Evolutionary conservation across 2,329 filamentous ascomycete genomes (phyloP).

Genomic region (Epichloe uncinata): DNA sequence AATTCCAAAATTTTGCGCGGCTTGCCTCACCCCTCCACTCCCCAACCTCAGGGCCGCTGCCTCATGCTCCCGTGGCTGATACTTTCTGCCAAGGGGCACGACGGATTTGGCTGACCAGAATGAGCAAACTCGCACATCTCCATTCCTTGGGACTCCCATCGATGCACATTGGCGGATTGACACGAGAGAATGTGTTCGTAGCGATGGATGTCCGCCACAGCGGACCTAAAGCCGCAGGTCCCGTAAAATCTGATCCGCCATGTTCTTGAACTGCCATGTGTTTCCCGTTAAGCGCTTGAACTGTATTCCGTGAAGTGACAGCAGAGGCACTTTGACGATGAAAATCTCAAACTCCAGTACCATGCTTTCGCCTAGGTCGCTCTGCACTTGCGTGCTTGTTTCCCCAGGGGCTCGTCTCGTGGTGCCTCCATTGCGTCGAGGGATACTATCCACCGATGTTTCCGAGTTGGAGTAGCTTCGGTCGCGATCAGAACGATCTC

Average conservation of each 20-base stretch:
- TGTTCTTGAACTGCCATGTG: slow-evolving; percentile 97
- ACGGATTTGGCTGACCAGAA: not conserved
- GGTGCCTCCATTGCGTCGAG: slow-evolving; percentile 32
- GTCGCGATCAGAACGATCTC: slow-evolving; percentile 32
- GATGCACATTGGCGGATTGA: not conserved
- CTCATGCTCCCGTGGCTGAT: not conserved
- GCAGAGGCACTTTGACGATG: slow-evolving; percentile 90
- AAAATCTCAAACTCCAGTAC: slow-evolving; percentile 87
- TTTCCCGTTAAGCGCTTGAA: slow-evolving; percentile 95
- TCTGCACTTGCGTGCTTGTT: slow-evolving; percentile 85
- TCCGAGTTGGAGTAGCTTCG: slow-evolving; percentile 80
- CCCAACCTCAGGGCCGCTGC: not conserved
- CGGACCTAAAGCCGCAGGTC: slow-evolving; percentile 63
- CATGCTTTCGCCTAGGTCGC: slow-evolving; percentile 73
- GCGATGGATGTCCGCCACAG: not conserved
- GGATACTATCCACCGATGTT: slow-evolving; percentile 63
- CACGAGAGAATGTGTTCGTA: not conserved
- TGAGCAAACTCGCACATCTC: not conserved
- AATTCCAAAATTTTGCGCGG: not conserved
- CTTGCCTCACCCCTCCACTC: not conserved
- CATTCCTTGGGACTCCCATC: not conserved
- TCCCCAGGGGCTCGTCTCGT: slow-evolving; percentile 59
- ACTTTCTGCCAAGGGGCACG: not conserved
- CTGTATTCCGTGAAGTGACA: slow-evolving; percentile 88
- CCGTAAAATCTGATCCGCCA: slow-evolving; percentile 89